Conservation (phyloP, 768 basidiomycete genomes). For the Chiua virens region DNA sequence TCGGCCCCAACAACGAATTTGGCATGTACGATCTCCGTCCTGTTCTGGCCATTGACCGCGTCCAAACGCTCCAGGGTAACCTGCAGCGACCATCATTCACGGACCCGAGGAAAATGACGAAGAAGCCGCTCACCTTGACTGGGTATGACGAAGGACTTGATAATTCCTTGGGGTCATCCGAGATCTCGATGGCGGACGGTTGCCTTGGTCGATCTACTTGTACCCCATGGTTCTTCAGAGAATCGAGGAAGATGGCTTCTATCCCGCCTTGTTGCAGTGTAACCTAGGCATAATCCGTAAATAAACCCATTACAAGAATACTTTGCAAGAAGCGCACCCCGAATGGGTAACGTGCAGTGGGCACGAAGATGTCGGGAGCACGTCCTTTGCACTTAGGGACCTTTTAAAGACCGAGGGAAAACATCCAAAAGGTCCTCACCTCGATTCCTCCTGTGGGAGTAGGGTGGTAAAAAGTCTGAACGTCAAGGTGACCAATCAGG, state of each 20-base stretch:
- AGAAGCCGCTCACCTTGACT: constrained; percentile 23
- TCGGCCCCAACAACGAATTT: constrained; percentile 39
- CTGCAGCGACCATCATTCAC: constrained; percentile 6
- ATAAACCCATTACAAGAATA: not conserved
- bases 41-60: constrained; percentile 25
- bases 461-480: constrained; percentile 76
- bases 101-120: not conserved
- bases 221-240: constrained; percentile 31
- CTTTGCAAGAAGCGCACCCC: constrained; percentile 44
- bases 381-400: constrained; percentile 55
- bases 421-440: constrained; percentile 31
- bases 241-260: constrained; percentile 42
- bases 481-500: not conserved
- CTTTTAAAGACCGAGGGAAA: not conserved
- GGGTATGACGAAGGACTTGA: constrained; percentile 30
- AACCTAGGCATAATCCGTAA: constrained; percentile 17
- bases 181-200: constrained; percentile 33
- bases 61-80: constrained; percentile 26
- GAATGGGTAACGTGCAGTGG: constrained; percentile 71
- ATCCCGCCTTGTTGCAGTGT: constrained; percentile 43
- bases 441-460: constrained; percentile 57
- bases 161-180: constrained; percentile 39
- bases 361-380: constrained; percentile 58
- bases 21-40: constrained; percentile 33
- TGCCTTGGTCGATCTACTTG: constrained; percentile 37